These are phyloP conservation scores for Fusarium nurragi DNA, from an alignment of 2,329 filamentous ascomycete genomes.

Conservation along the genomic window DNA sequence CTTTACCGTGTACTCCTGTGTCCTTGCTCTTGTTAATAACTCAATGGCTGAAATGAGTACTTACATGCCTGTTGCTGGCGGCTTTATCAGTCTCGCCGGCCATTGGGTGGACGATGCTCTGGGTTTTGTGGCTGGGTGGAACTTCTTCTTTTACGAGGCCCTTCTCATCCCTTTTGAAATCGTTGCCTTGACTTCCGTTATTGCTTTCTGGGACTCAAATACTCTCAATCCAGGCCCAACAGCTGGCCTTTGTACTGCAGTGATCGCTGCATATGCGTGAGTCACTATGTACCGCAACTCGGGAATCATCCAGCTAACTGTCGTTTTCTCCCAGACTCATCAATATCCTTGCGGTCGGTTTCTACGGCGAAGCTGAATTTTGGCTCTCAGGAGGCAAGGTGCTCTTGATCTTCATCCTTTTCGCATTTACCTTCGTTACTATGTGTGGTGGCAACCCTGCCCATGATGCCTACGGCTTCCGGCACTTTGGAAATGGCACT, in stretches of 20 bases:
- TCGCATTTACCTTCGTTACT: constrained; percentile 68
- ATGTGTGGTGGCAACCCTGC: constrained; percentile 68
- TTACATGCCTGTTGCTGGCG: constrained; percentile 31
- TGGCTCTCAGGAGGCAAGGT: constrained; percentile 59
- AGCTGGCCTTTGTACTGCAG: constrained; percentile 56
- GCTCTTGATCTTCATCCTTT: constrained; percentile 53
- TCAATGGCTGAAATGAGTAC: constrained; percentile 36
- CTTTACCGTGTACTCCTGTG: constrained; percentile 7
- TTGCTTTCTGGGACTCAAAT: constrained; percentile 59
- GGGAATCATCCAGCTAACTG: not conserved
- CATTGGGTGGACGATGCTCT: constrained; percentile 34
- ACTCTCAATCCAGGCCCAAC: constrained; percentile 49
- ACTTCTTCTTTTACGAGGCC: constrained; percentile 53
- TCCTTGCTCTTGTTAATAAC: constrained; percentile 32
- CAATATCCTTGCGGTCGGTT: constrained; percentile 54
- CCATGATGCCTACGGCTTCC: constrained; percentile 67
- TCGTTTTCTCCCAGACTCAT: constrained; percentile 38
- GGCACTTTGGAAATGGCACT: constrained; percentile 69
- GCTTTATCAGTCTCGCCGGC: constrained; percentile 29
- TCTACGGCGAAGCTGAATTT: constrained; percentile 58
- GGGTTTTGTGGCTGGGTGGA: constrained; percentile 33
- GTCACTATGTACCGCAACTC: not conserved
- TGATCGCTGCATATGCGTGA: constrained; percentile 54
- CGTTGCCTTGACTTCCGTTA: constrained; percentile 59
- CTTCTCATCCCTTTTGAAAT: constrained; percentile 62